A percentile compares a stretch with the other conserved stretches of the same genome.
Evolutionary conservation across 768 basidiomycete species (phyloP).

Genomic region (Cubamyces sp.): DNA sequence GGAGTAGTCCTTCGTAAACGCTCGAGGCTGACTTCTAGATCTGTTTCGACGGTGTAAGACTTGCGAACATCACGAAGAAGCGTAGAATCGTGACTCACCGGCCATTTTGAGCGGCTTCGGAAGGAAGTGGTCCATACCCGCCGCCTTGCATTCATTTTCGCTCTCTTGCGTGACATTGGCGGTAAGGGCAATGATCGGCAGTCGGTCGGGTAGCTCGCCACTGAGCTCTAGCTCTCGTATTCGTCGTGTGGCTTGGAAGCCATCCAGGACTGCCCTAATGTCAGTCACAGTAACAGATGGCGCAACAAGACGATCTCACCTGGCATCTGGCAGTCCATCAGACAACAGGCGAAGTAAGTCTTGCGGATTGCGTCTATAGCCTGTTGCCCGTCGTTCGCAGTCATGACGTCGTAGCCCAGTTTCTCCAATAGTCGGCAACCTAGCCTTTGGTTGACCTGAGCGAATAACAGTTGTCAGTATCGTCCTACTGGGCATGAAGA

Average conservation of each 20-base stretch:
- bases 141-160: slow-evolving; percentile 31
- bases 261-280: slow-evolving; percentile 29
- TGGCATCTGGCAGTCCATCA: slow-evolving; percentile 37
- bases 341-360: slow-evolving; percentile 26
- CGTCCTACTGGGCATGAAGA: not conserved
- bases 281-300: too few species aligned
- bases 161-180: slow-evolving; percentile 36
- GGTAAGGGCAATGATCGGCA: slow-evolving; percentile 36
- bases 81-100: slow-evolving; percentile 20
- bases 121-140: slow-evolving; percentile 36
- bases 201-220: slow-evolving; percentile 27
- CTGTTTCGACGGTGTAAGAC: not conserved
- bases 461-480: not conserved
- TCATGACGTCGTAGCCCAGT: slow-evolving; percentile 32
- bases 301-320: slow-evolving; percentile 10
- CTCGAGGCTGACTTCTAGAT: slow-evolving; percentile 5
- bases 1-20: not conserved
- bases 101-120: slow-evolving; percentile 34
- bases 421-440: slow-evolving; percentile 34
- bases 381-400: slow-evolving; percentile 33
- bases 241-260: slow-evolving; percentile 31
- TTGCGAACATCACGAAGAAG: not conserved
- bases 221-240: slow-evolving; percentile 32
- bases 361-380: slow-evolving; percentile 28
- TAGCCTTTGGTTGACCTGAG: slow-evolving; percentile 33